These are phyloP conservation scores for Vigna radiata DNA, from an alignment of 306 rosid genomes.

Conservation along the genomic window DNA sequence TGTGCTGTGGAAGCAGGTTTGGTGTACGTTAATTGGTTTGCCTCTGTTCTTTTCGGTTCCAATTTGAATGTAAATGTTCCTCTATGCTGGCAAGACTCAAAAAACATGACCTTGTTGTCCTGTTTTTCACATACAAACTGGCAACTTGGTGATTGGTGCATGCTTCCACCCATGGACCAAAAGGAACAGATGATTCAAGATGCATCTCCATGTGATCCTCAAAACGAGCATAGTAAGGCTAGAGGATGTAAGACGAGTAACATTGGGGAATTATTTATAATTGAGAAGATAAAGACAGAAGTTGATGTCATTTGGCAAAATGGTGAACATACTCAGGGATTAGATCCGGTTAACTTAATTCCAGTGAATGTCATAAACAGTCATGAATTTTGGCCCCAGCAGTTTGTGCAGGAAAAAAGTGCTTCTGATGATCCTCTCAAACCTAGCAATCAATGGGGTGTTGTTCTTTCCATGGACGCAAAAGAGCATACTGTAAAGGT, in stretches of 20 bases:
- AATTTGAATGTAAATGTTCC: slow-evolving; percentile 59
- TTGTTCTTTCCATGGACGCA: slow-evolving; percentile 80
- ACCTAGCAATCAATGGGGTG: slow-evolving; percentile 79
- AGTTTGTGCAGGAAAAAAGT: slow-evolving; percentile 81
- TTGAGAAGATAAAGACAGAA: slow-evolving; percentile 83
- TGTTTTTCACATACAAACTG: slow-evolving; percentile 86
- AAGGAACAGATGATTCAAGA: slow-evolving; percentile 46
- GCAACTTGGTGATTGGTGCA: slow-evolving; percentile 99
- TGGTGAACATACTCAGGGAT: slow-evolving; percentile 66
- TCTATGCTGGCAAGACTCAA: slow-evolving; percentile 67
- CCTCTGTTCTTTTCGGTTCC: slow-evolving; percentile 62
- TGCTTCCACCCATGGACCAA: slow-evolving; percentile 56
- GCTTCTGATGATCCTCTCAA: slow-evolving; percentile 67
- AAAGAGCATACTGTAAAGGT: slow-evolving; percentile 86
- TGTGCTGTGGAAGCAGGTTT: slow-evolving; percentile 81
- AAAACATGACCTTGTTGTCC: slow-evolving; percentile 71
- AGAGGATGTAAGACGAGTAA: slow-evolving; percentile 53
- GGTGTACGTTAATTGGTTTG: slow-evolving; percentile 80
- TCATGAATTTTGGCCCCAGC: slow-evolving; percentile 94
- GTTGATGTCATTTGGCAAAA: slow-evolving; percentile 90
- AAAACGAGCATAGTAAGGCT: slow-evolving; percentile 49
- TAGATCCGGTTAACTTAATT: slow-evolving; percentile 66
- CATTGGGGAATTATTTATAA: slow-evolving; percentile 60
- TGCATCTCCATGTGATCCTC: slow-evolving; percentile 46
- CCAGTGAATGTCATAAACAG: slow-evolving; percentile 75